These are phyloP conservation scores for Parietaria judaica DNA, from an alignment of 306 rosid genomes.

Conservation along the genomic window DNA sequence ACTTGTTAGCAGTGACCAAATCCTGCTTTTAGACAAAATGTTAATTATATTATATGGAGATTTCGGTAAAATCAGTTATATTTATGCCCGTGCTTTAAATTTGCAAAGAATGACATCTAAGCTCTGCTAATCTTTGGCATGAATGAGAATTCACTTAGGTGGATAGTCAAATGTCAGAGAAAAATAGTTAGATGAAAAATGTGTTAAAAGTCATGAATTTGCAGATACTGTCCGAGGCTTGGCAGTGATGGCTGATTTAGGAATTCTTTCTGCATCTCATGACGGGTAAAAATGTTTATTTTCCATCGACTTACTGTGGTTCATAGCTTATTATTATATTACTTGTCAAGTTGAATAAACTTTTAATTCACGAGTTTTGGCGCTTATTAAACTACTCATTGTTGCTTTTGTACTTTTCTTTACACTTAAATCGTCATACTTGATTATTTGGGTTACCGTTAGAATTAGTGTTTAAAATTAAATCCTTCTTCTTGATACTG, in stretches of 20 bases:
- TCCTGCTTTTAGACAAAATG: conserved; percentile 4
- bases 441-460: not conserved
- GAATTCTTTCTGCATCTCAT: conserved; percentile 86
- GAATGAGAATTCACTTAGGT: no score
- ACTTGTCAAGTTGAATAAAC: not conserved
- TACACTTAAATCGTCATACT: not conserved
- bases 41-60: not conserved
- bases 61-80: not conserved
- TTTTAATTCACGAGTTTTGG: not conserved
- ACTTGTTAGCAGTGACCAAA: not conserved
- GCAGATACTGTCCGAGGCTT: conserved; percentile 92
- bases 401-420: conserved; percentile 1
- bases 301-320: not conserved
- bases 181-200: no score
- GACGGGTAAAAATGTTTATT: conserved; percentile 60
- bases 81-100: not conserved
- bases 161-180: no score
- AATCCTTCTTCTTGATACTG: not conserved
- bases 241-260: conserved; percentile 79
- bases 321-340: not conserved
- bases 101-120: not conserved
- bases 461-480: no score
- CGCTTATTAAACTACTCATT: not conserved
- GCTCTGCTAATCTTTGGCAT: not conserved
- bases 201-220: conserved; percentile 8